These are phyloP conservation scores for Silene noctiflora DNA, from an alignment of 179 eudicot species.

Conservation along the genomic window DNA sequence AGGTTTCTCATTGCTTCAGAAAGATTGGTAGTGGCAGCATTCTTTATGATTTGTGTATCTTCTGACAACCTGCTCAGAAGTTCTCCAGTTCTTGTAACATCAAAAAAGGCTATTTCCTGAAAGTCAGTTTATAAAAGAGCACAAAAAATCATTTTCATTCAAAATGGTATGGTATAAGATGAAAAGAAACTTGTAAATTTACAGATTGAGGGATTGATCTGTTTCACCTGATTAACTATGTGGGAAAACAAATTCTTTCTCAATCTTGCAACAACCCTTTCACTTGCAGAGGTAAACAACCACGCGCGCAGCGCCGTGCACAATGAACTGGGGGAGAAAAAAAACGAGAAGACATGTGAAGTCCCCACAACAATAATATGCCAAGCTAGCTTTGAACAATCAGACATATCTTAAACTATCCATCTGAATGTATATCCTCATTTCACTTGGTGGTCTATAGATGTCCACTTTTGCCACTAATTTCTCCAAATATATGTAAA, in stretches of 20 bases:
- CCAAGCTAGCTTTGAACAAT: neutral
- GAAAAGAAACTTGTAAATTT: constrained; percentile 4
- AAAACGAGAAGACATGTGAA: neutral
- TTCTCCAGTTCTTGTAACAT: constrained; percentile 88
- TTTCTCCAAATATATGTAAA: neutral
- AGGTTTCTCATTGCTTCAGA: constrained; percentile 80
- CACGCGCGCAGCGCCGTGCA: constrained; percentile 76
- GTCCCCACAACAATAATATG: neutral
- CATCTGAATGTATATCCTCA: neutral
- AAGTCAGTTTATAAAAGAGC: neutral
- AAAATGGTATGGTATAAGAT: neutral
- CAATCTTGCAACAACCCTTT: constrained; percentile 85
- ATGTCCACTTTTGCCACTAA: neutral
- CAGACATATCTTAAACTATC: neutral
- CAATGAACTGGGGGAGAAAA: constrained; percentile 46
- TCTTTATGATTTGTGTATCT: constrained; percentile 88
- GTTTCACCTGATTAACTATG: constrained; percentile 60
- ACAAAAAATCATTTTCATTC: constrained; percentile 11
- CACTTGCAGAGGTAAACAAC: constrained; percentile 83
- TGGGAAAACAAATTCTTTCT: constrained; percentile 74
- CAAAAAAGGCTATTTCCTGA: constrained; percentile 91
- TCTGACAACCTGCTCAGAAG: constrained; percentile 84
- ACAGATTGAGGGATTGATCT: neutral
- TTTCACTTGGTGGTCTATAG: neutral
- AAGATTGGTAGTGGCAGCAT: constrained; percentile 94